phyloP scores from a whole-genome alignment of 306 rosid species.

The Echinosophora koreensis region DNA sequence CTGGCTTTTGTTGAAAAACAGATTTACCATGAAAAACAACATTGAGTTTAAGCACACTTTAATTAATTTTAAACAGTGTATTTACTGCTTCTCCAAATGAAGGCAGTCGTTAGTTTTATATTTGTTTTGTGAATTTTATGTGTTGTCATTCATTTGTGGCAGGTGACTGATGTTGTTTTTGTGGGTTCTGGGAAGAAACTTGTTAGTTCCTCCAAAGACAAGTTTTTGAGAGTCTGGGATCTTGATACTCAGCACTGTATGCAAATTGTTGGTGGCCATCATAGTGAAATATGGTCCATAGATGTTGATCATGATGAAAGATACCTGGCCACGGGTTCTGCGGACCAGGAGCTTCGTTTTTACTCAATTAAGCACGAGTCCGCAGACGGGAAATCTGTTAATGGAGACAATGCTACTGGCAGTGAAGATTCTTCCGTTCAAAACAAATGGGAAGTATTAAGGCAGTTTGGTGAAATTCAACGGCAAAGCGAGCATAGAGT shows the following conservation, averaged over 20 bases:
- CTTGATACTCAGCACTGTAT: slow-evolving; percentile 96
- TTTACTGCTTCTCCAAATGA: neutral
- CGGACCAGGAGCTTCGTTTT: slow-evolving; percentile 87
- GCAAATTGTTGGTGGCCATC: slow-evolving; percentile 94
- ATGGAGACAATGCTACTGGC: slow-evolving; percentile 43
- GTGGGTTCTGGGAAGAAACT: slow-evolving; percentile 78
- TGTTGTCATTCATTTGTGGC: slow-evolving; percentile 47
- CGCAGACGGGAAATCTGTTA: slow-evolving; percentile 54
- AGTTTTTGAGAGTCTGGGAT: slow-evolving; percentile 97
- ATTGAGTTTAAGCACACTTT: neutral
- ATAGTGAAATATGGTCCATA: slow-evolving; percentile 94
- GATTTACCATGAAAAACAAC: too few species aligned
- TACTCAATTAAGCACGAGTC: slow-evolving; percentile 67
- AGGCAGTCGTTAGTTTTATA: neutral
- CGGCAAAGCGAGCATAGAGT: slow-evolving; percentile 90
- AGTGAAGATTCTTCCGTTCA: slow-evolving; percentile 55
- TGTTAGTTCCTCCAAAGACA: slow-evolving; percentile 91
- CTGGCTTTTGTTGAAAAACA: too few species aligned
- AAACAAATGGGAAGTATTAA: slow-evolving; percentile 83
- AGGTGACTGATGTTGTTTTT: slow-evolving; percentile 92
- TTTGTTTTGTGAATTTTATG: slow-evolving; percentile 21
- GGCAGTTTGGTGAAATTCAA: slow-evolving; percentile 84
- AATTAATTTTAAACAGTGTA: neutral
- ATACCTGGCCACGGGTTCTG: slow-evolving; percentile 86
- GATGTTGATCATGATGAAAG: slow-evolving; percentile 80